Percentiles rank a stretch among this genome's conserved stretches.
These are phyloP conservation scores for Astragalus membranaceus DNA, from an alignment of 306 rosid species.

Conservation along the genomic window DNA sequence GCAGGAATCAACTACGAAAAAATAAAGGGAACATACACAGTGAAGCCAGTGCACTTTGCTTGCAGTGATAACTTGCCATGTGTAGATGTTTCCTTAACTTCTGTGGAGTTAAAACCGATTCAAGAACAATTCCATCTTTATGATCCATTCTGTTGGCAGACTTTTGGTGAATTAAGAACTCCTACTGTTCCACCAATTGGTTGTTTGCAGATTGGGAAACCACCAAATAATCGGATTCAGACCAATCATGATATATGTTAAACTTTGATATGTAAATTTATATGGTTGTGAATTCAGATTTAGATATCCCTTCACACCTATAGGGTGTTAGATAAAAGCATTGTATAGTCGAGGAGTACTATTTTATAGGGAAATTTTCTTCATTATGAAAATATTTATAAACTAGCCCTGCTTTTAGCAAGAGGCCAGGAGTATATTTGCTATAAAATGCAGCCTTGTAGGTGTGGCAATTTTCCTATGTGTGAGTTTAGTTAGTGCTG, in stretches of 20 bases:
- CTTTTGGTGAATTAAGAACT: constrained; percentile 77
- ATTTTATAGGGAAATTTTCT: constrained; percentile 35
- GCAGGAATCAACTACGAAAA: constrained; percentile 89
- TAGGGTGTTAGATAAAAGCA: constrained; percentile 29
- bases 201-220: constrained; percentile 84
- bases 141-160: constrained; percentile 88
- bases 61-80: constrained; percentile 94
- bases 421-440: constrained; percentile 18
- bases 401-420: constrained; percentile 26
- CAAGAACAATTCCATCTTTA: constrained; percentile 76
- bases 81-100: constrained; percentile 66
- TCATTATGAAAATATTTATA: constrained; percentile 1
- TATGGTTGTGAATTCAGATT: constrained; percentile 34
- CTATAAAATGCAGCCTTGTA: constrained; percentile 16
- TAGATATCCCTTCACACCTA: constrained; percentile 49
- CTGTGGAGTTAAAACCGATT: constrained; percentile 62
- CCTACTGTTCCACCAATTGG: constrained; percentile 80
- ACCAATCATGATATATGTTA: constrained; percentile 64
- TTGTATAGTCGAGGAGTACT: constrained; percentile 39
- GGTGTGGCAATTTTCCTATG: constrained; percentile 20
- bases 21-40: constrained; percentile 81
- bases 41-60: constrained; percentile 87
- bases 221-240: constrained; percentile 65
- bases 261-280: constrained; percentile 12
- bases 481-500: constrained; percentile 14